These are phyloP conservation scores for Bretschneidera sinensis DNA, from an alignment of 345 rosid genomes.

Conservation along the genomic window DNA sequence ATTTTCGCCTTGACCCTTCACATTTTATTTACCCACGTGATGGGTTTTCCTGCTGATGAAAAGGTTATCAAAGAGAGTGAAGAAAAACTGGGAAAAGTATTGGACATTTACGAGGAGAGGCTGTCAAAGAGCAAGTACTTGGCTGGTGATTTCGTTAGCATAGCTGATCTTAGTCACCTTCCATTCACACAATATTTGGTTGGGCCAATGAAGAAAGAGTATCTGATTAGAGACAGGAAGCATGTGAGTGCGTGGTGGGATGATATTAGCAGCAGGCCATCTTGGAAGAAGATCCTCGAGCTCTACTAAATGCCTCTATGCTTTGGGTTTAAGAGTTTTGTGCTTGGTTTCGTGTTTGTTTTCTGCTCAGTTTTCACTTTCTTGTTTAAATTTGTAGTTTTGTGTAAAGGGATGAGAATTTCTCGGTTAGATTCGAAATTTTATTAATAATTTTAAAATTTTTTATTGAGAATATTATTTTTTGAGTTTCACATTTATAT, in stretches of 20 bases:
- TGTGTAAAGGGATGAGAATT: too few relatives aligned
- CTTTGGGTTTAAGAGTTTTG: neutral
- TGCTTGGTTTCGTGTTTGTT: neutral
- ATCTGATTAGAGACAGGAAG: constrained; percentile 54
- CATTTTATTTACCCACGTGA: constrained; percentile 33
- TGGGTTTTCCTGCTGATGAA: constrained; percentile 42
- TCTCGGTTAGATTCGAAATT: too few relatives aligned
- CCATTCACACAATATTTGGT: constrained; percentile 58
- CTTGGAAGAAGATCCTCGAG: constrained; percentile 47
- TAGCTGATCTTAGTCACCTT: constrained; percentile 68
- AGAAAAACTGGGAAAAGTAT: constrained; percentile 44
- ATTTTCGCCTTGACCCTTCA: constrained; percentile 34
- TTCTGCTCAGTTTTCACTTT: constrained; percentile 1
- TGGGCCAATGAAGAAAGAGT: constrained; percentile 40
- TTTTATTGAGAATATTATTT: too few relatives aligned
- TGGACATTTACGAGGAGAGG: constrained; percentile 61
- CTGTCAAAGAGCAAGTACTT: constrained; percentile 57
- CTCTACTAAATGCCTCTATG: constrained; percentile 23
- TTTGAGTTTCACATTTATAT: too few relatives aligned
- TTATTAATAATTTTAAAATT: too few relatives aligned
- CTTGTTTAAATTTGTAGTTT: neutral
- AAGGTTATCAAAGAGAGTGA: constrained; percentile 51
- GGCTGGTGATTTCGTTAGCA: constrained; percentile 62
- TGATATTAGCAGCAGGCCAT: constrained; percentile 55
- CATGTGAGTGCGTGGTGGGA: constrained; percentile 68